Base-by-base conservation (phyloP, 2,329 filamentous ascomycete genomes). In the Colletotrichum shisoi region DNA sequence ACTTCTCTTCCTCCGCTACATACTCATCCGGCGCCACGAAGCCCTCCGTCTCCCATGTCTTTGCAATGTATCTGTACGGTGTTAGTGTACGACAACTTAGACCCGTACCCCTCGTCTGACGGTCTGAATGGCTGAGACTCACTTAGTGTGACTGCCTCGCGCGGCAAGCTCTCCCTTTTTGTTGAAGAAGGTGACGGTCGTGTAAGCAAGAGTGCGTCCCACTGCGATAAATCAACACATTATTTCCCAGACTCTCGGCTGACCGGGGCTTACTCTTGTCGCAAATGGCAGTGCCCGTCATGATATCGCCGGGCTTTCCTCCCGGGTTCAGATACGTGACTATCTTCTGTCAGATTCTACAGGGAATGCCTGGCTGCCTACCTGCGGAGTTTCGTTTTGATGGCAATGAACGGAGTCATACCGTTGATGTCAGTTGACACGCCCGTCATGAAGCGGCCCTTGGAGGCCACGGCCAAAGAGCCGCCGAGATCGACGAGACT, bases 401-500 rank as follows among this genome's bases (percentile, higher is more conserved):
- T 21, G 9, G 4, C 2, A 19, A 17, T 34, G 17, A 12, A 34
- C 11, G 27, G 21, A 1, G 6, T 19, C 52, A 44, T 75, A 87
- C 87, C 85, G 61, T 88, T 90, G 15, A 90, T 74, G 70, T 90
- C 87, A 0, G 87, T 90, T 2, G 87, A 87, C 3, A 90, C 87
- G 12, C 87, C 87, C 0, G 87, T 90, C 19, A 83, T 81, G 71
- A 85, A 89, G 1, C 87, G 78, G 0, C 87, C 87, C 69, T 84
- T 87, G 1, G 88, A 89, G 1, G 87, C 87, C 3, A 90, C 87
- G 11, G 87, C 88, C 3, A 90, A 80, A 0, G 87, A 90, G 15
- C 87, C 87, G 12, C 87, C 87, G 0, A 90, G 79, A 69, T 90
- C 88, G 34, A 90, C 89, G 79, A 94, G 89, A 74, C 88, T 91